phyloP scores from a whole-genome alignment of 208 protist species.

The Strigomonas culicis region DNA sequence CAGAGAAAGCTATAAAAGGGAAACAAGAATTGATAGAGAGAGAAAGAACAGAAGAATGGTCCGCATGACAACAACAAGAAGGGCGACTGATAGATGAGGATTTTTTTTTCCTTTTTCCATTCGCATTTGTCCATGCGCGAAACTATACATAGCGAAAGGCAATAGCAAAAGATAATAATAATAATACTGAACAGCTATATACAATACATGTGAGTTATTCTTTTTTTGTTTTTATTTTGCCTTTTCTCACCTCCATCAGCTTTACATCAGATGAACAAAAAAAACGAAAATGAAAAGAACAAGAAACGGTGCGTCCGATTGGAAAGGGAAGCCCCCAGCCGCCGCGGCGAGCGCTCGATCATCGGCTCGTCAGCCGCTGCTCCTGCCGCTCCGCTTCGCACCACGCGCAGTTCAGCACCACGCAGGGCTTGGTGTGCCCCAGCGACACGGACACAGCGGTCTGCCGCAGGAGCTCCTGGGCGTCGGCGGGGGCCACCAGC shows the following conservation, averaged over 20 bases:
- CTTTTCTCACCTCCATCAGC: not conserved
- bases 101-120: slow-evolving; percentile 1
- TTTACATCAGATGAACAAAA: not conserved
- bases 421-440: slow-evolving; percentile 53
- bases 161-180: not conserved
- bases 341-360: no score
- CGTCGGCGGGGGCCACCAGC: not conserved
- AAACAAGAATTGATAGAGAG: not conserved
- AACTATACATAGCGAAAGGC: slow-evolving; percentile 13
- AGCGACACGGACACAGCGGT: slow-evolving; percentile 5
- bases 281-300: slow-evolving; percentile 11
- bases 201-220: not conserved
- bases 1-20: slow-evolving; percentile 3
- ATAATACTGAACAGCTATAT: no score
- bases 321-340: no score
- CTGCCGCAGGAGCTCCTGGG: not conserved
- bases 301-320: not conserved
- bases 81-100: not conserved
- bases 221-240: not conserved
- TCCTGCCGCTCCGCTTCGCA: slow-evolving; percentile 39
- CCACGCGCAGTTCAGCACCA: slow-evolving; percentile 71
- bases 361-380: not conserved
- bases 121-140: not conserved
- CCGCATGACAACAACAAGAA: not conserved
- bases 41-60: not conserved